Evolutionary conservation across 129 eudicot genomes (phyloP).

Genomic region (Lactuca sativa): DNA sequence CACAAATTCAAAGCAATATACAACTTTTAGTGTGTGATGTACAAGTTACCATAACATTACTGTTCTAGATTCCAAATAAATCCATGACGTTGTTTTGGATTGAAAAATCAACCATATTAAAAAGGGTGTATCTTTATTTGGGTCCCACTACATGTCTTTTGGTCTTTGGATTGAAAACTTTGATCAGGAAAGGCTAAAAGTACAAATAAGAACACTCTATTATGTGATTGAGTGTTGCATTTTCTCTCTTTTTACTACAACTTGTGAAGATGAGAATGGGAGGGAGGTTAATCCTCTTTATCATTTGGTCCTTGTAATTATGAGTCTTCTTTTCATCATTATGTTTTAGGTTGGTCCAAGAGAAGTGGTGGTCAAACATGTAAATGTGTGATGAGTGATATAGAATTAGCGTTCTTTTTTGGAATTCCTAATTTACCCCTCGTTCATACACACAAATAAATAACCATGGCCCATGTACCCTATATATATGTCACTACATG

Average conservation of each 20-base stretch:
- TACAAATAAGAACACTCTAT: slow-evolving; percentile 30
- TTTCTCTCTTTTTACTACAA: slow-evolving; percentile 36
- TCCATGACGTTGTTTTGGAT: not conserved
- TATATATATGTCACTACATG: slow-evolving; percentile 31
- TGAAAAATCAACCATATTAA: slow-evolving; percentile 4
- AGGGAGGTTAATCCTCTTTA: slow-evolving; percentile 34
- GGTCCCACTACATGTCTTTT: slow-evolving; percentile 32
- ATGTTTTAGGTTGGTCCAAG: slow-evolving; percentile 49
- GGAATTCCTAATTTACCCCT: slow-evolving; percentile 30
- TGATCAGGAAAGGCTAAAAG: slow-evolving; percentile 32
- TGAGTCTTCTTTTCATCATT: slow-evolving; percentile 44
- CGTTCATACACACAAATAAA: slow-evolving; percentile 4
- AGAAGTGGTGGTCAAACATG: slow-evolving; percentile 45
- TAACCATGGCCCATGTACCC: slow-evolving; percentile 19
- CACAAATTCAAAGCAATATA: slow-evolving; percentile 17
- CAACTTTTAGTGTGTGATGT: slow-evolving; percentile 11
- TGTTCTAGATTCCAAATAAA: slow-evolving; percentile 9
- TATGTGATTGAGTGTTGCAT: slow-evolving; percentile 37
- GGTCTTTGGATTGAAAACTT: slow-evolving; percentile 40
- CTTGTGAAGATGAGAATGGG: slow-evolving; percentile 33
- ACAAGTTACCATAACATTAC: slow-evolving; percentile 13
- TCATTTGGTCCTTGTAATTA: slow-evolving; percentile 43
- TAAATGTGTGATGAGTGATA: slow-evolving; percentile 43
- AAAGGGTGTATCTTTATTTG: slow-evolving; percentile 27
- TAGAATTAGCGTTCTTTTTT: slow-evolving; percentile 23